These are phyloP conservation scores for Ogataea corticis DNA, from an alignment of 805 yeast genomes.

Conservation along the genomic window DNA sequence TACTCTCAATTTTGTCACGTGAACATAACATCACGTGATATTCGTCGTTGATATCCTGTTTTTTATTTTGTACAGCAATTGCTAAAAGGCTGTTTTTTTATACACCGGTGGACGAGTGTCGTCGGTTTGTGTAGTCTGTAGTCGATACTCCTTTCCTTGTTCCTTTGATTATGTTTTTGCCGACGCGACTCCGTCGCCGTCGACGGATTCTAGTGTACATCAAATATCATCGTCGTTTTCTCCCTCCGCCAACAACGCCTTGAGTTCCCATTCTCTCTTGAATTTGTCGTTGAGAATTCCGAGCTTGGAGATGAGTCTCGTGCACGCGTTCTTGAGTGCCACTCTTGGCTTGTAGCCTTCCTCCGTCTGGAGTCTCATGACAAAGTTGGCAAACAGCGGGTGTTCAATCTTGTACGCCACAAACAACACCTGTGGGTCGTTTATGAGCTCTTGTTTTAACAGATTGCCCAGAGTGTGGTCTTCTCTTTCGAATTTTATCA, in stretches of 20 bases:
- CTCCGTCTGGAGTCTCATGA: conserved; percentile 92
- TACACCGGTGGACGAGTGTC: background rate
- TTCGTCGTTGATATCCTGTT: background rate
- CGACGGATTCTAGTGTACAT: conserved; percentile 9
- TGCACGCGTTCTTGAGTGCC: conserved; percentile 89
- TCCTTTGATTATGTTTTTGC: too few species aligned
- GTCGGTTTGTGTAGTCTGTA: too few species aligned
- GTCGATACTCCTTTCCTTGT: too few species aligned
- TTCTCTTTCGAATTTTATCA: conserved; percentile 91
- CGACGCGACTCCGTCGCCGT: too few species aligned
- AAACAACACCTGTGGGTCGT: conserved; percentile 86
- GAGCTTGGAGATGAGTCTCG: conserved; percentile 76
- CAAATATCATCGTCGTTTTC: conserved; percentile 42
- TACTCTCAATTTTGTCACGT: too few species aligned
- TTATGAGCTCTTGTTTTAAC: conserved; percentile 79
- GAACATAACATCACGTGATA: background rate
- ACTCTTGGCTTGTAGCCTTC: conserved; percentile 91
- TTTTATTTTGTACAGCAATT: conserved; percentile 7
- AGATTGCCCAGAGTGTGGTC: conserved; percentile 96
- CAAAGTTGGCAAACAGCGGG: conserved; percentile 93
- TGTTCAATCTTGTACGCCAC: conserved; percentile 98
- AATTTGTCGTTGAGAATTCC: conserved; percentile 74
- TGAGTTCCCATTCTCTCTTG: conserved; percentile 90
- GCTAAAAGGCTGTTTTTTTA: background rate
- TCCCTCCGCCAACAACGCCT: conserved; percentile 62